phyloP scores from a whole-genome alignment of 192 early-diverging fungal species.

The Globomyces pollinis-pini region DNA sequence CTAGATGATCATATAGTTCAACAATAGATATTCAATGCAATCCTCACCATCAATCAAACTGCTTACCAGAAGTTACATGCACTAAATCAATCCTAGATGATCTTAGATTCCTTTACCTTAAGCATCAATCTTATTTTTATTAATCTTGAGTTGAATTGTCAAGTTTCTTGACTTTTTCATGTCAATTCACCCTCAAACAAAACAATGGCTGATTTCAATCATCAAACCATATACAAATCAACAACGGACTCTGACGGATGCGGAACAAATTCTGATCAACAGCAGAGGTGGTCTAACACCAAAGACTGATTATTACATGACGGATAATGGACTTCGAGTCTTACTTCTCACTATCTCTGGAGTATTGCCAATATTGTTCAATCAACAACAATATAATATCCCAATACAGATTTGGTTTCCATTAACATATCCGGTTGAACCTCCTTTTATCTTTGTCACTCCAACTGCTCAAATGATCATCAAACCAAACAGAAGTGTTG shows the following conservation, averaged over 20 bases:
- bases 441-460: slow-evolving; percentile 78
- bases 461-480: slow-evolving; percentile 87
- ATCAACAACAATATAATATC: slow-evolving; percentile 77
- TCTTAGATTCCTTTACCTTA: no score
- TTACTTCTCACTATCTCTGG: slow-evolving; percentile 78
- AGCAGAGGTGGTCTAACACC: slow-evolving; percentile 37
- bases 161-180: no score
- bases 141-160: no score
- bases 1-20: no score
- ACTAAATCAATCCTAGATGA: no score
- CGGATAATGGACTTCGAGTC: slow-evolving; percentile 35
- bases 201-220: background rate
- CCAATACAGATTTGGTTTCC: slow-evolving; percentile 87
- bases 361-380: slow-evolving; percentile 79
- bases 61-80: no score
- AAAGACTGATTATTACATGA: slow-evolving; percentile 60
- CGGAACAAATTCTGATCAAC: background rate
- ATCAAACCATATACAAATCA: background rate
- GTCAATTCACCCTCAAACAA: slow-evolving; percentile 3
- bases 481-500: slow-evolving; percentile 72
- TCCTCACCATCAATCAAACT: no score
- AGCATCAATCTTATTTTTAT: no score
- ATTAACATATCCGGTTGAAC: slow-evolving; percentile 64
- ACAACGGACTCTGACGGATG: background rate
- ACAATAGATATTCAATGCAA: no score